Evolutionary conservation across 352 stramenopile species (phyloP), one percentile per base, ranked within the genome.

Genomic region (Pythium diclinum): DNA sequence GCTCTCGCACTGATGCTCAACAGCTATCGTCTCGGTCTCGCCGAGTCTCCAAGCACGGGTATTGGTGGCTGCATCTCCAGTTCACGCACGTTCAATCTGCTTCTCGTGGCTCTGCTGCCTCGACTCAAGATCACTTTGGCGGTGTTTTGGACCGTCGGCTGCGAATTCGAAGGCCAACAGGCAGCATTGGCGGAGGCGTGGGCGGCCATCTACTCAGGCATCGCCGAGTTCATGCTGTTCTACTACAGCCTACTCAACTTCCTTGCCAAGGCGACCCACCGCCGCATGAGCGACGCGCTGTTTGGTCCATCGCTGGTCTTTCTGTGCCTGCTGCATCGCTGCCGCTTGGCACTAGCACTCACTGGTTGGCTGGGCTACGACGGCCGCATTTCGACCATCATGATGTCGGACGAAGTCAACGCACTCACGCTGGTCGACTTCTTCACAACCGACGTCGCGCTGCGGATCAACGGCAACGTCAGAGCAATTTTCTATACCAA

Each of bases 201-300:
- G 74, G 74, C 72, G 36, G 55, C 67, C 10, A 68, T 75, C 28
- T 80, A 80, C 34, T 67, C 73, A 0, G 58, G 61, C 13, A 72
- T 76, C 46, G 67, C 53, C n/a, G 65, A 76, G n/a, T 33, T 74
- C 13, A 17, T 76, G 11, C 23, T 81, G 16, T 19, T 78, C 1
- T 61, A 59, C 61, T 77, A 61, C 46, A 75, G 69, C 36, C 8
- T 74, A 0, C 61, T 77, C 0, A 79, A 74, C 25, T 13, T 53
- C 0, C 9, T 60, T 10, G 64, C 55, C 21, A 65, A 68, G 46
- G 14, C 72, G 1, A 7, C 36, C 3, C 59, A 57, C 3, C 23
- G 67, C 16, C 65, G 69, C 2, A 67, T 74, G 42, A 74, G 44
- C 2, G 72, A 79, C n/a, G 59, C 34, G 10, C 36, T 74, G 6